Conservation (phyloP, 1,284 basidiomycete species). For the Ceratobasidium sp. region DNA sequence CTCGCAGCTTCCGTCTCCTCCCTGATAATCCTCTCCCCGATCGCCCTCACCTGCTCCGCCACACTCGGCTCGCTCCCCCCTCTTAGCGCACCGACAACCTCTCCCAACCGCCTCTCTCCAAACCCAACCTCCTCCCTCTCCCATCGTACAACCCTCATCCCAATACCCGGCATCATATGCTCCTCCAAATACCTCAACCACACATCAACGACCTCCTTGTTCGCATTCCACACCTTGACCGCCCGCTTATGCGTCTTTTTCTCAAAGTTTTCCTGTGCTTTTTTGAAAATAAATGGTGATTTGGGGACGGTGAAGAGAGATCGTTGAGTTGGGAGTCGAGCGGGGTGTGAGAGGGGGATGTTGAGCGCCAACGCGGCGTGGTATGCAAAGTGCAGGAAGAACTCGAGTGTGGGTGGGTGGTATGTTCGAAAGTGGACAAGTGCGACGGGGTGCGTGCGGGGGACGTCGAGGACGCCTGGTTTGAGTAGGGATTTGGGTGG, state of each 20-base stretch:
- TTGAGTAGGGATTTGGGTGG: slow-evolving; percentile 45
- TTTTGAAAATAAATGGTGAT: slow-evolving; percentile 93
- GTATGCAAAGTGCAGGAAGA: slow-evolving; percentile 86
- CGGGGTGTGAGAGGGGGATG: slow-evolving; percentile 80
- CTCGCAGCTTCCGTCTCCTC: slow-evolving; percentile 46
- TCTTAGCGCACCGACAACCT: slow-evolving; percentile 45
- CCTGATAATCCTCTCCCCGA: slow-evolving; percentile 48
- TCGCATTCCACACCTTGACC: slow-evolving; percentile 92
- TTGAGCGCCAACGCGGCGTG: slow-evolving; percentile 86
- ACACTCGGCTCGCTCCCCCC: slow-evolving; percentile 50
- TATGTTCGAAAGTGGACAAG: slow-evolving; percentile 86
- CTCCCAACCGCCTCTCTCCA: slow-evolving; percentile 62
- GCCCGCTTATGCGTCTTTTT: slow-evolving; percentile 82
- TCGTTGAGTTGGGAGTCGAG: slow-evolving; percentile 78
- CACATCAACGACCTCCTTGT: slow-evolving; percentile 79
- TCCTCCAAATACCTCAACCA: slow-evolving; percentile 85
- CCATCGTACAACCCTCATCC: slow-evolving; percentile 84
- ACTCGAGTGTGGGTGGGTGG: slow-evolving; percentile 71
- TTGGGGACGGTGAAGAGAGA: slow-evolving; percentile 88
- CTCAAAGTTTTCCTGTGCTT: slow-evolving; percentile 96
- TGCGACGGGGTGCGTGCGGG: slow-evolving; percentile 83
- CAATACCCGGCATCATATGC: slow-evolving; percentile 87
- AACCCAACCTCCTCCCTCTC: slow-evolving; percentile 75
- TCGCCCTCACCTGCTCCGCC: slow-evolving; percentile 42
- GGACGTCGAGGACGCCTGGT: slow-evolving; percentile 61